Percentiles rank a stretch among this genome's conserved stretches.
phyloP scores from a whole-genome alignment of 106 monocot species.

The Allium sativum region DNA sequence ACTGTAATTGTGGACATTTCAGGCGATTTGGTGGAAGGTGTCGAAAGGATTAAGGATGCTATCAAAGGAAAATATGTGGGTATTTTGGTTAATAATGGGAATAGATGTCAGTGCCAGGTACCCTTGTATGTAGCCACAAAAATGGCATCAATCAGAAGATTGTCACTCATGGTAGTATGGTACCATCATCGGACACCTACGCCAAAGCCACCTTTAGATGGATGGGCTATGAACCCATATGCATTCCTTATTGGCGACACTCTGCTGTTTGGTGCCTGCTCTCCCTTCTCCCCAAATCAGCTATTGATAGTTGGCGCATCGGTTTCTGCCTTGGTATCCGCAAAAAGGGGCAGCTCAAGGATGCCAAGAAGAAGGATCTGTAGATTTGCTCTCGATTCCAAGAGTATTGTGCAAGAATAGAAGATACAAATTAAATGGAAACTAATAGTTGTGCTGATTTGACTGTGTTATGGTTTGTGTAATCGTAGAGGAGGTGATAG shows the following conservation, averaged over 20 bases:
- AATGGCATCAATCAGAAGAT: slow-evolving; percentile 80
- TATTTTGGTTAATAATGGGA: slow-evolving; percentile 71
- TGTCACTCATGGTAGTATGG: slow-evolving; percentile 71
- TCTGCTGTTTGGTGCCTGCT: slow-evolving; percentile 62
- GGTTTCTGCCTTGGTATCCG: slow-evolving; percentile 15
- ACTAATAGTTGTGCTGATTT: too few relatives aligned
- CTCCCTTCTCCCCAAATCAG: slow-evolving; percentile 45
- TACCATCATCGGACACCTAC: slow-evolving; percentile 68
- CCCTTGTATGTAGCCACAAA: slow-evolving; percentile 91
- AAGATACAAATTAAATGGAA: too few relatives aligned
- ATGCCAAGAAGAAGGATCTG: slow-evolving; percentile 8
- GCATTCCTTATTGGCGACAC: slow-evolving; percentile 95
- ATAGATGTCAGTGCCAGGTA: too few relatives aligned
- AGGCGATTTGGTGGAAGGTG: slow-evolving; percentile 40
- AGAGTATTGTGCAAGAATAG: too few relatives aligned
- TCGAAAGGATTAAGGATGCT: slow-evolving; percentile 31
- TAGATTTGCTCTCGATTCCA: neutral
- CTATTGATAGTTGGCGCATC: slow-evolving; percentile 31
- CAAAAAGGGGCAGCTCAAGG: slow-evolving; percentile 17
- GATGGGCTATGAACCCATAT: slow-evolving; percentile 74
- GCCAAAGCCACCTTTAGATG: slow-evolving; percentile 43
- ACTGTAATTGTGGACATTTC: slow-evolving; percentile 62
- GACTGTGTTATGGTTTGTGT: too few relatives aligned
- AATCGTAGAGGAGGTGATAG: too few relatives aligned
- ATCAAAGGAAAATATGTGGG: slow-evolving; percentile 68